phyloP scores from a whole-genome alignment of 2,329 filamentous ascomycete genomes.

The Fusarium bactridioides region DNA sequence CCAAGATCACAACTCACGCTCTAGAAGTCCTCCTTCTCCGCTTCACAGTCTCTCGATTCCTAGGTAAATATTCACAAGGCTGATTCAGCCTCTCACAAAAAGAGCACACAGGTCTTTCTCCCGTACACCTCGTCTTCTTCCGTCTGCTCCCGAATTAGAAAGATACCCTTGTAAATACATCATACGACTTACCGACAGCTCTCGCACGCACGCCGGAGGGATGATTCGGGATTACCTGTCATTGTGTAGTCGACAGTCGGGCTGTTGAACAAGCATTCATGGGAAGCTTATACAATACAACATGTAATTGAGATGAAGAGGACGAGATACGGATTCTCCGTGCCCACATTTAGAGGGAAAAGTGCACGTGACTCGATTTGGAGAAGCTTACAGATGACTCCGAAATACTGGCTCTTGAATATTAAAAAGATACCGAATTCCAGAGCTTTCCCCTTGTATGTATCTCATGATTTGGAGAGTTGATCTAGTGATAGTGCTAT shows the following conservation, averaged over 20 bases:
- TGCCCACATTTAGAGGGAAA: constrained; percentile 2
- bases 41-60: constrained; percentile 17
- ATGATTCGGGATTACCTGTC: constrained; percentile 6
- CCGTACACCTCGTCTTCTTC: constrained; percentile 37
- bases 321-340: constrained; percentile 8
- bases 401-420: not conserved
- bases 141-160: not conserved
- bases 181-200: constrained; percentile 24
- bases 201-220: constrained; percentile 24
- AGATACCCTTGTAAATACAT: not conserved
- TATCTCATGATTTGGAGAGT: not conserved
- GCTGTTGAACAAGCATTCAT: not conserved
- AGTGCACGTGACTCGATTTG: constrained; percentile 12
- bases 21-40: constrained; percentile 18
- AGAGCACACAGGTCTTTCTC: constrained; percentile 30
- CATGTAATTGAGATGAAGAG: not conserved
- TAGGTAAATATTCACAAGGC: constrained; percentile 22
- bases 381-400: not conserved
- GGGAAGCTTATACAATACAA: not conserved
- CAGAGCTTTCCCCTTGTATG: not conserved
- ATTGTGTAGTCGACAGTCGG: not conserved
- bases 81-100: constrained; percentile 33
- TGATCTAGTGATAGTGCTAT: not conserved
- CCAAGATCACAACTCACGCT: not conserved
- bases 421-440: not conserved